Evolutionary conservation across 2,329 filamentous ascomycete genomes (phyloP).

Genomic region (Fusarium fracticaudum): DNA sequence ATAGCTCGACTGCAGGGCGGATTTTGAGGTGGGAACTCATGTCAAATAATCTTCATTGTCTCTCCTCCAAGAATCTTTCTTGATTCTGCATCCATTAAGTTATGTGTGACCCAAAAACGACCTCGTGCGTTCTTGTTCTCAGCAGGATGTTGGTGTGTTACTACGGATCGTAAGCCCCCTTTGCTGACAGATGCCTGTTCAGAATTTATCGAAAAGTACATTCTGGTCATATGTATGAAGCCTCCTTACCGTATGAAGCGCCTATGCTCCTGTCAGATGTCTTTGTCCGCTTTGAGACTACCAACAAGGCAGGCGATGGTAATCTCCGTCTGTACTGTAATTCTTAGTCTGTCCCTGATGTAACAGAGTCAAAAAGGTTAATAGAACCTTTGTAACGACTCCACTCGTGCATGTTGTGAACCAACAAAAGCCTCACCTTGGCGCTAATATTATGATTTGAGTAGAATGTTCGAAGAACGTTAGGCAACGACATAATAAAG

Average conservation of each 20-base stretch:
- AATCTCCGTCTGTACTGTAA: not conserved
- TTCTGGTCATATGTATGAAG: not conserved
- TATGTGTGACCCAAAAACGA: conserved; percentile 18
- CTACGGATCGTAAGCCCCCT: not conserved
- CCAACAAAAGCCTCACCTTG: not conserved
- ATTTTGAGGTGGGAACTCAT: conserved; percentile 15
- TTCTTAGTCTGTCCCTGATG: not conserved
- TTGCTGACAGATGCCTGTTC: not conserved
- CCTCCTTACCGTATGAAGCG: not conserved
- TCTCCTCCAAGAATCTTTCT: conserved; percentile 6
- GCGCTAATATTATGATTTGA: not conserved
- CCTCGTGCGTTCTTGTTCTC: conserved; percentile 9
- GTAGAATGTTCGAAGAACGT: not conserved
- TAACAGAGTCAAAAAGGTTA: not conserved
- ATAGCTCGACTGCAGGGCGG: not conserved
- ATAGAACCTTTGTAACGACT: conserved; percentile 1
- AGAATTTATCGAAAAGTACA: not conserved
- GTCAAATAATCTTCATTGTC: conserved; percentile 3
- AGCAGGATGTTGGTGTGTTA: conserved; percentile 4
- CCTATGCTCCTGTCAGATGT: not conserved
- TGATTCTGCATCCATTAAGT: conserved; percentile 11
- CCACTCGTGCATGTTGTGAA: not conserved
- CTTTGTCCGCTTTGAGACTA: not conserved
- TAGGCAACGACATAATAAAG: not conserved
- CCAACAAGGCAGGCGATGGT: not conserved